Percentiles rank a stretch among this genome's conserved stretches.
These are phyloP conservation scores for Spinacia oleracea DNA, from an alignment of 179 eudicot species.

Conservation along the genomic window DNA sequence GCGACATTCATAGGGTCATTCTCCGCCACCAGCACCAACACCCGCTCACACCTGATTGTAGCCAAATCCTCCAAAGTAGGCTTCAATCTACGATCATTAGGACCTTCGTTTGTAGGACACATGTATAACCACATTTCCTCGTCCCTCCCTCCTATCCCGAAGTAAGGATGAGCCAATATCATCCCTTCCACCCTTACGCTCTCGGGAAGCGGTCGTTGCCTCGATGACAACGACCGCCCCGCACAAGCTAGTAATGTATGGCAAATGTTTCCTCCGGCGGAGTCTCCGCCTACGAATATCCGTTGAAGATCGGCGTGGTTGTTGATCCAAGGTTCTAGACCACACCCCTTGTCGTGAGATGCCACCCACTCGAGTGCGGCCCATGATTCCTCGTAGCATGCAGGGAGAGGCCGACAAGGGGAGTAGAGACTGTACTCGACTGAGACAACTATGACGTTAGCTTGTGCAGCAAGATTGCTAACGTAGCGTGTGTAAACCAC, in stretches of 20 bases:
- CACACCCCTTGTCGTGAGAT: constrained; percentile 24
- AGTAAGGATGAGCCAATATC: constrained; percentile 35
- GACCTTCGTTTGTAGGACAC: constrained; percentile 38
- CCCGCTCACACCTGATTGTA: constrained; percentile 23
- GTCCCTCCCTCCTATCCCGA: constrained; percentile 16
- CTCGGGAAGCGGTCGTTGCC: constrained; percentile 10
- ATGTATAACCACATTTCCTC: constrained; percentile 42
- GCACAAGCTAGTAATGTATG: constrained; percentile 30
- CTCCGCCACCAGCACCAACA: constrained; percentile 39
- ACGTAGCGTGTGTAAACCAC: constrained; percentile 29
- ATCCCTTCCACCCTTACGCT: constrained; percentile 24
- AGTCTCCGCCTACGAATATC: constrained; percentile 37
- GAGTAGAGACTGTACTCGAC: constrained; percentile 48
- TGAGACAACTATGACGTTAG: constrained; percentile 34
- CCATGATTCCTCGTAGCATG: constrained; percentile 46
- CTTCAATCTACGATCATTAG: constrained; percentile 34
- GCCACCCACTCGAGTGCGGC: constrained; percentile 39
- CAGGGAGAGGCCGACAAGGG: constrained; percentile 27
- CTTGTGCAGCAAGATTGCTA: constrained; percentile 18
- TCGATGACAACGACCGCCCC: constrained; percentile 15
- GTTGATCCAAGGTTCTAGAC: constrained; percentile 35
- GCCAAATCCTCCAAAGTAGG: constrained; percentile 34
- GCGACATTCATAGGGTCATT: constrained; percentile 24
- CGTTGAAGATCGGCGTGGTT: constrained; percentile 33
- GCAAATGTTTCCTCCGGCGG: constrained; percentile 45